These are phyloP conservation scores for Dactylellina drechsleri DNA, from an alignment of 2,329 filamentous ascomycete species.

Conservation along the genomic window DNA sequence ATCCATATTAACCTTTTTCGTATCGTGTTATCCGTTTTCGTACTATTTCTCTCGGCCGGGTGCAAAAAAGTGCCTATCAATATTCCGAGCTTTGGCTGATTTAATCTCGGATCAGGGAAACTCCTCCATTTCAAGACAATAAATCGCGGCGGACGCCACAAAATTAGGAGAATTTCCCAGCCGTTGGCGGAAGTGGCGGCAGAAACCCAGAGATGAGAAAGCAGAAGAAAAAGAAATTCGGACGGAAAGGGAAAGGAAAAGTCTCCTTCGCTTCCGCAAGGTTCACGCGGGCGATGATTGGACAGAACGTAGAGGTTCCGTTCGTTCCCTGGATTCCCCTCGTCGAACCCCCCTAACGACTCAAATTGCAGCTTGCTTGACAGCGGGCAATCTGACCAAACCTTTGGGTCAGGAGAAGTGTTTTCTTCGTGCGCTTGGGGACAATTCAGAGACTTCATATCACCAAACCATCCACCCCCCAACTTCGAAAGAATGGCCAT, in stretches of 20 bases:
- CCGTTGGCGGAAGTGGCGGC: conserved; percentile 53
- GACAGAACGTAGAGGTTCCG: conserved; percentile 2
- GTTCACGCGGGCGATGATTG: conserved; percentile 10
- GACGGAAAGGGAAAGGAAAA: conserved; percentile 7
- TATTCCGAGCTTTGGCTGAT: background rate
- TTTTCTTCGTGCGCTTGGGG: conserved; percentile 8
- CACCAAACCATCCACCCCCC: conserved; percentile 12
- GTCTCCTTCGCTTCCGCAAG: conserved; percentile 11
- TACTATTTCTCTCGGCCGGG: conserved; percentile 22
- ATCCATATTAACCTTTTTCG: conserved; percentile 29
- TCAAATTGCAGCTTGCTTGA: conserved; percentile 43
- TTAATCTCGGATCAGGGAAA: conserved; percentile 9
- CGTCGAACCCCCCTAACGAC: background rate
- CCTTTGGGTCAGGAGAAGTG: conserved; percentile 53
- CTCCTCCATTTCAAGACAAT: conserved; percentile 29
- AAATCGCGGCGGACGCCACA: conserved; percentile 34
- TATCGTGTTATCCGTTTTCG: conserved; percentile 16
- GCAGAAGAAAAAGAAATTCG: too few relatives aligned
- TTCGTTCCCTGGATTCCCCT: conserved; percentile 22
- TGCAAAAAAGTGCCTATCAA: background rate
- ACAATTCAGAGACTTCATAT: conserved; percentile 27
- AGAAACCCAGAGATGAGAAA: background rate
- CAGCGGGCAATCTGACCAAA: conserved; percentile 53
- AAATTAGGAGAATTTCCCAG: conserved; percentile 54
- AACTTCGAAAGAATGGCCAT: background rate